phyloP scores from a whole-genome alignment of 768 basidiomycete species.

The Crassisporium funariophilum region DNA sequence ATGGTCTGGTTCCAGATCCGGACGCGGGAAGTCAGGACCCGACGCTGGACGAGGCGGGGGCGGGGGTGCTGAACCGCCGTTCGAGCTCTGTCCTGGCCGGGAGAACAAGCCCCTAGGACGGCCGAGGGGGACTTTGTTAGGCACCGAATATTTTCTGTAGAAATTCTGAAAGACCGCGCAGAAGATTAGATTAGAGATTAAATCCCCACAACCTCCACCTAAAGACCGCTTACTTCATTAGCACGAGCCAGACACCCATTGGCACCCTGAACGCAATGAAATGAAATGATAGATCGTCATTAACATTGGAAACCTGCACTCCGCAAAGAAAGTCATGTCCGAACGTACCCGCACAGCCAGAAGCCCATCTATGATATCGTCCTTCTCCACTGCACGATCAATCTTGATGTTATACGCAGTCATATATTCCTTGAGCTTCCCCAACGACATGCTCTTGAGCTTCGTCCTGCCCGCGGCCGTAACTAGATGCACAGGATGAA shows the following conservation, averaged over 20 bases:
- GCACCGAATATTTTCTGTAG: constrained; percentile 67
- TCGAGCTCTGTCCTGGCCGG: constrained; percentile 35
- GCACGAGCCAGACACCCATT: constrained; percentile 63
- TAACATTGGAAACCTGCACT: background rate
- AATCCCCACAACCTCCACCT: background rate
- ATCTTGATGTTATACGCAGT: constrained; percentile 68
- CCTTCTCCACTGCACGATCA: constrained; percentile 71
- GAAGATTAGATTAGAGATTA: constrained; percentile 4
- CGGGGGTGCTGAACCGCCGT: constrained; percentile 24
- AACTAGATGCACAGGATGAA: constrained; percentile 40
- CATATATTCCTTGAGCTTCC: constrained; percentile 69
- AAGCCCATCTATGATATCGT: constrained; percentile 72
- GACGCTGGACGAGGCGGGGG: constrained; percentile 40
- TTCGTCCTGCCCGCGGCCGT: constrained; percentile 65
- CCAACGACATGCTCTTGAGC: constrained; percentile 56
- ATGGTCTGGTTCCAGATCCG: constrained; percentile 58
- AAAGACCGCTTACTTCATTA: constrained; percentile 52
- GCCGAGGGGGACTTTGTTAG: constrained; percentile 36
- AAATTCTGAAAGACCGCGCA: constrained; percentile 48
- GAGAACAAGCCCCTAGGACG: constrained; percentile 52
- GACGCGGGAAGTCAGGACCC: constrained; percentile 53
- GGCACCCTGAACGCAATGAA: constrained; percentile 37
- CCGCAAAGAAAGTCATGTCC: background rate
- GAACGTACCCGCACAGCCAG: constrained; percentile 53
- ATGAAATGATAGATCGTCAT: background rate